Percentiles rank a stretch among this genome's conserved stretches.
Conservation (phyloP, 2,329 filamentous ascomycete genomes). For the Pseudocercospora crystallina region DNA sequence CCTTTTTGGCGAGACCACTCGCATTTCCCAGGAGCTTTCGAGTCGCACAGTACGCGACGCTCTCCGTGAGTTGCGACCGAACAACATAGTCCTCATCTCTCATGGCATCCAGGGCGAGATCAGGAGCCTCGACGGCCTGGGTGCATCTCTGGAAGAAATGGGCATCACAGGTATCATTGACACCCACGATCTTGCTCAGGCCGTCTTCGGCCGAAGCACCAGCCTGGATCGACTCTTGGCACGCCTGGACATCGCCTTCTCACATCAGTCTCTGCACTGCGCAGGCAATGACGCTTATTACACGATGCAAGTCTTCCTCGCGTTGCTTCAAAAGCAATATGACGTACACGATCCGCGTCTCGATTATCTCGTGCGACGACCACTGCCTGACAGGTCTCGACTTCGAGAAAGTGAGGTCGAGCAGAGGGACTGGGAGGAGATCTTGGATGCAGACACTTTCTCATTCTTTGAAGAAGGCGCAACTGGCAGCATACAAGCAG, state of each 20-base stretch:
- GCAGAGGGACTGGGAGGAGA: too few relatives aligned
- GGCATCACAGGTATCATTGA: not conserved
- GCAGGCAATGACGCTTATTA: not conserved
- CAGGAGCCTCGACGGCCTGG: not conserved
- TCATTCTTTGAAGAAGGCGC: too few relatives aligned
- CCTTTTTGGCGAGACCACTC: too few relatives aligned
- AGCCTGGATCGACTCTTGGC: not conserved
- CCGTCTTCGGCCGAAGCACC: not conserved
- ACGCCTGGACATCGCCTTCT: not conserved
- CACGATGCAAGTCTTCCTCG: not conserved
- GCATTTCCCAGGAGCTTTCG: too few relatives aligned
- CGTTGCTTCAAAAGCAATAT: not conserved
- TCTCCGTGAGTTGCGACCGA: not conserved
- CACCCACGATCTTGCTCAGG: not conserved
- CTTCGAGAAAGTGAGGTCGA: too few relatives aligned
- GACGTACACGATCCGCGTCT: not conserved
- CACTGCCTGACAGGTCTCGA: too few relatives aligned
- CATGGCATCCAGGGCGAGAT: not conserved
- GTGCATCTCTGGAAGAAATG: not conserved
- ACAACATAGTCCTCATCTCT: not conserved
- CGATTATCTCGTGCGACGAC: too few relatives aligned
- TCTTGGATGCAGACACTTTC: too few relatives aligned
- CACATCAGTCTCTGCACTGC: not conserved
- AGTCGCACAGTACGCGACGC: too few relatives aligned
- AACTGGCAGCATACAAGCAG: too few relatives aligned